These are phyloP conservation scores for Teratosphaeria viscida DNA, from an alignment of 2,329 filamentous ascomycete genomes.

Conservation along the genomic window DNA sequence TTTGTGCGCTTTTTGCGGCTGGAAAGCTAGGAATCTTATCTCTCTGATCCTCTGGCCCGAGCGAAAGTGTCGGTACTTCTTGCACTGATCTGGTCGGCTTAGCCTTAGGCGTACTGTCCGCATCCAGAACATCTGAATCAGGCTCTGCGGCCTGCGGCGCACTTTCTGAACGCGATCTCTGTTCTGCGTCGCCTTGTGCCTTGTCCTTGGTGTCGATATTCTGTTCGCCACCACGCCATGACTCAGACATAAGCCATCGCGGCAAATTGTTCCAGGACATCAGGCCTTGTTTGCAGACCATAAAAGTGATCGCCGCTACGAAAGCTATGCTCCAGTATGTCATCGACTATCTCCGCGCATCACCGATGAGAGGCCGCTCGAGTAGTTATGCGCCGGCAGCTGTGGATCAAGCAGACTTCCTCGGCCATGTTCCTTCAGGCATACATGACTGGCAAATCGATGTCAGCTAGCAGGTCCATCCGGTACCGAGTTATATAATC, in stretches of 20 bases:
- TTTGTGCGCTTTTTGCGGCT: conserved; percentile 36
- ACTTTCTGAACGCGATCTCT: neutral
- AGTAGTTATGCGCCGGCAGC: neutral
- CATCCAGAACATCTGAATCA: conserved; percentile 7
- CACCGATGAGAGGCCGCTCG: neutral
- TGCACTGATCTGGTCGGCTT: conserved; percentile 3
- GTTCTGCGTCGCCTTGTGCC: neutral
- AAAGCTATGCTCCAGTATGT: conserved; percentile 31
- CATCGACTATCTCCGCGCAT: conserved; percentile 21
- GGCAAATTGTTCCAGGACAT: conserved; percentile 24
- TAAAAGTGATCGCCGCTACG: conserved; percentile 29
- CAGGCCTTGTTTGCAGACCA: conserved; percentile 31
- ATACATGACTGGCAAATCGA: neutral
- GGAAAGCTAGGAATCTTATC: conserved; percentile 31
- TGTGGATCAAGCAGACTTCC: neutral
- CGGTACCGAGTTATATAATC: neutral
- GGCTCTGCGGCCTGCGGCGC: neutral
- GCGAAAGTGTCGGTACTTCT: conserved; percentile 18
- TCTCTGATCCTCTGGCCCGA: conserved; percentile 22
- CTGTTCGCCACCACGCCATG: neutral
- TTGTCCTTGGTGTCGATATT: neutral
- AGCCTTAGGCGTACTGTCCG: conserved; percentile 23
- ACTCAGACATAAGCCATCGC: conserved; percentile 15
- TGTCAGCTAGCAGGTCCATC: neutral
- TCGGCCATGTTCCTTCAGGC: neutral